phyloP scores from a whole-genome alignment of 129 eudicot genomes.

The Logfia minima region DNA sequence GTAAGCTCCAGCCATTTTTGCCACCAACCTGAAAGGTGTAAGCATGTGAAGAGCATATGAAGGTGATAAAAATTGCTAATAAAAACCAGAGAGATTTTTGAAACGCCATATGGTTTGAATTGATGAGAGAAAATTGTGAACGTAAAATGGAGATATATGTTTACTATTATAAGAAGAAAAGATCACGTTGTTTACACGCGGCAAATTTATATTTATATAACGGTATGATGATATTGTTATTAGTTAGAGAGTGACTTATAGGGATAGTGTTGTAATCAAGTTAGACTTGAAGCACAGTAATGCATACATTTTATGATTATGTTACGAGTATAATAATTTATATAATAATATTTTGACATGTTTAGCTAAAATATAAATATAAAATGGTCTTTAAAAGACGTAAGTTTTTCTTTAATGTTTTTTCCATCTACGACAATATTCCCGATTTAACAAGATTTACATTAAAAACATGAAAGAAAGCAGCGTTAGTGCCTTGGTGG shows the following conservation, averaged over 20 bases:
- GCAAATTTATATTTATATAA: constrained; percentile 1
- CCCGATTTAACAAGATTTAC: not conserved
- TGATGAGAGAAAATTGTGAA: constrained; percentile 5
- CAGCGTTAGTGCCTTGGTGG: not conserved
- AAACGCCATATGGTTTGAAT: constrained; percentile 25
- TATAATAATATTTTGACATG: not conserved
- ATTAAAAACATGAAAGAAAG: not conserved
- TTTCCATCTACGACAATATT: not conserved
- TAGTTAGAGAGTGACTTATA: not conserved
- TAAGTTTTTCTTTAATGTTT: too few species aligned
- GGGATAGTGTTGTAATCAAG: not conserved
- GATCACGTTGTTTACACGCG: constrained; percentile 22
- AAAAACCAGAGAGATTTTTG: constrained; percentile 23
- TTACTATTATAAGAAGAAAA: constrained; percentile 14
- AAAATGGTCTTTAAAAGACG: not conserved
- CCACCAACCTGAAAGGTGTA: constrained; percentile 36
- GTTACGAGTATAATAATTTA: not conserved
- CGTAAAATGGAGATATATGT: constrained; percentile 7
- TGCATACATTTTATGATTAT: not conserved
- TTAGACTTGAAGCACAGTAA: not conserved
- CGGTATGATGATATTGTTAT: constrained; percentile 3
- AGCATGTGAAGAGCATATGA: constrained; percentile 26
- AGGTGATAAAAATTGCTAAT: constrained; percentile 14
- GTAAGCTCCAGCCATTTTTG: constrained; percentile 35
- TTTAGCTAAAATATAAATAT: too few species aligned